These are phyloP conservation scores for Thalassiosira oceanica DNA, from an alignment of 352 stramenopile species.

Conservation along the genomic window DNA sequence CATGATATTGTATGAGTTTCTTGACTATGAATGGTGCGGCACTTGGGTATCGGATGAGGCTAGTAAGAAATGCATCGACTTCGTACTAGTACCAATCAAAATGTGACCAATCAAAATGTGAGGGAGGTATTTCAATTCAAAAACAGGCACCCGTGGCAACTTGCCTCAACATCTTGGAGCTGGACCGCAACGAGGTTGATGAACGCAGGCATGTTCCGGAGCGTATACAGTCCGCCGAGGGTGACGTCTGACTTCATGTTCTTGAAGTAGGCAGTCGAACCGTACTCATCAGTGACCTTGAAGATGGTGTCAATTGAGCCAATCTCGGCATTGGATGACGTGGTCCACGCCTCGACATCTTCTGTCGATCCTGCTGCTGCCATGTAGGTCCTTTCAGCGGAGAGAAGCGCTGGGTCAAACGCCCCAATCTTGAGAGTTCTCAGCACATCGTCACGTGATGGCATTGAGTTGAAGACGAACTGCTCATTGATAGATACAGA, in stretches of 20 bases:
- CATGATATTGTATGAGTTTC: slow-evolving; percentile 4
- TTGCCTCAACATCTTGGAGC: slow-evolving; percentile 54
- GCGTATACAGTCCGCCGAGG: slow-evolving; percentile 20
- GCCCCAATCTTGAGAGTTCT: slow-evolving; percentile 4
- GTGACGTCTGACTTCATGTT: slow-evolving; percentile 59
- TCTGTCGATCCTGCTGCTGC: too few species aligned
- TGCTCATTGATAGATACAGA: slow-evolving; percentile 1
- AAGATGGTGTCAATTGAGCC: slow-evolving; percentile 50
- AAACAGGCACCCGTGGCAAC: too few species aligned
- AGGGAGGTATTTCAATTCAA: slow-evolving; percentile 8
- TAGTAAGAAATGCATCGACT: slow-evolving; percentile 16
- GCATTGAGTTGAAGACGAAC: slow-evolving; percentile 17
- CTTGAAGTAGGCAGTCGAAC: slow-evolving; percentile 37
- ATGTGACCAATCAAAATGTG: neutral
- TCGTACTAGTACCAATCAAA: slow-evolving; percentile 48
- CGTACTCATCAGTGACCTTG: slow-evolving; percentile 52
- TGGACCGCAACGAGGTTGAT: slow-evolving; percentile 14
- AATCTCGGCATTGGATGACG: neutral
- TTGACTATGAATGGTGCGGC: slow-evolving; percentile 3
- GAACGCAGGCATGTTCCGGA: slow-evolving; percentile 15
- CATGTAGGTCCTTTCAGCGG: too few species aligned
- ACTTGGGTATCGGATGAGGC: slow-evolving; percentile 6
- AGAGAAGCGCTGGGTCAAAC: slow-evolving; percentile 1
- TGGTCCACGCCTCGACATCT: slow-evolving; percentile 25
- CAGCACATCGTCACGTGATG: slow-evolving; percentile 9